These are phyloP conservation scores for Trametes cinnabarina DNA, from an alignment of 768 basidiomycete genomes.

Conservation along the genomic window DNA sequence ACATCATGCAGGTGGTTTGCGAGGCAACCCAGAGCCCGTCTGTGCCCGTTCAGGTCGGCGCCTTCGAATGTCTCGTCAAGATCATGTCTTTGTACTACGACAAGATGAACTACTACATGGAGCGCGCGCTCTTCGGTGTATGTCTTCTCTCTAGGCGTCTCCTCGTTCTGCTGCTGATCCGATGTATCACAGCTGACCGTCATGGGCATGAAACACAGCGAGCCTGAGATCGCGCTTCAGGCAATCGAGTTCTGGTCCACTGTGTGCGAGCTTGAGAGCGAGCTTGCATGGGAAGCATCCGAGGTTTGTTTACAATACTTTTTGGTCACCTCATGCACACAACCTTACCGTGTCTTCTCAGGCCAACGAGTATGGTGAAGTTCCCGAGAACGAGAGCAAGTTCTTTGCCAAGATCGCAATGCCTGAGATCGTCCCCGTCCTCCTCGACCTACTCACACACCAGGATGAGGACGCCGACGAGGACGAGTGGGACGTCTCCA, in stretches of 20 bases:
- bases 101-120: slow-evolving; percentile 99
- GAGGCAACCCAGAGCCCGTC: slow-evolving; percentile 90
- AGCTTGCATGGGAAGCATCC: slow-evolving; percentile 85
- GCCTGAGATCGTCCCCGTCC: slow-evolving; percentile 91
- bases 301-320: too few species aligned
- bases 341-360: slow-evolving; percentile 36
- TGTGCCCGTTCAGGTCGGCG: slow-evolving; percentile 86
- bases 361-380: slow-evolving; percentile 89
- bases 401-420: slow-evolving; percentile 94
- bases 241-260: slow-evolving; percentile 99
- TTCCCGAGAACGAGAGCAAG: slow-evolving; percentile 80
- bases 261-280: slow-evolving; percentile 96
- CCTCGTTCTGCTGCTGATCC: slow-evolving; percentile 15
- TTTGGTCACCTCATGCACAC: too few species aligned
- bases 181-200: slow-evolving; percentile 71
- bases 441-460: slow-evolving; percentile 81
- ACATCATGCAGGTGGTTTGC: slow-evolving; percentile 99
- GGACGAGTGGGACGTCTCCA: slow-evolving; percentile 98
- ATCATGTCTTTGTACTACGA: slow-evolving; percentile 99
- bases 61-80: slow-evolving; percentile 92
- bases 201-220: slow-evolving; percentile 92
- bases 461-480: slow-evolving; percentile 98
- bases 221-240: slow-evolving; percentile 90
- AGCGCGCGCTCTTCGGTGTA: slow-evolving; percentile 96
- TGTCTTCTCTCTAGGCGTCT: slow-evolving; percentile 28